Percentiles rank a stretch among this genome's conserved stretches.
These are phyloP conservation scores for Pseudozyma sp. DNA, from an alignment of 1,284 basidiomycete species.

Conservation along the genomic window DNA sequence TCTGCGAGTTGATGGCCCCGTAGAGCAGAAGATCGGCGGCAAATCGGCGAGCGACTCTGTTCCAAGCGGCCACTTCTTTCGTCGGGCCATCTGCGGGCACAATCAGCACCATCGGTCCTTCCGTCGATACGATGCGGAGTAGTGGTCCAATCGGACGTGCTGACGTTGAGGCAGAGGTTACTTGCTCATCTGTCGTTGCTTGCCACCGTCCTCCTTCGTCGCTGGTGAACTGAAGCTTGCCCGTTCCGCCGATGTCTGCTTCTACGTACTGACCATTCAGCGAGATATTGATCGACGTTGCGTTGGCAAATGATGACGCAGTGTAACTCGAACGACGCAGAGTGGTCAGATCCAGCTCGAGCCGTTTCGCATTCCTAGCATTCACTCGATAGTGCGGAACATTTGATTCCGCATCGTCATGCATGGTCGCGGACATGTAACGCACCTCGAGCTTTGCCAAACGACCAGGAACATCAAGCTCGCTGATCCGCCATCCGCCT, in stretches of 20 bases:
- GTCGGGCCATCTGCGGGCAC: slow-evolving; percentile 17
- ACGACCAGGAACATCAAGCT: slow-evolving; percentile 74
- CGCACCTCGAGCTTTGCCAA: slow-evolving; percentile 39
- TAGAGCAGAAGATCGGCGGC: slow-evolving; percentile 44
- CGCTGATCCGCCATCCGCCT: slow-evolving; percentile 76
- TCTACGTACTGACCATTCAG: slow-evolving; percentile 6
- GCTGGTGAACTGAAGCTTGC: slow-evolving; percentile 4
- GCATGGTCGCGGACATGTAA: not conserved
- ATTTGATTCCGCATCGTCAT: not conserved
- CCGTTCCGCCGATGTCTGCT: not conserved
- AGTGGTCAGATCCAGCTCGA: slow-evolving; percentile 20
- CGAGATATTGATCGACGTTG: slow-evolving; percentile 1
- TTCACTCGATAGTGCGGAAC: not conserved
- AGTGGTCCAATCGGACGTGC: slow-evolving; percentile 40
- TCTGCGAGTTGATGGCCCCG: slow-evolving; percentile 39
- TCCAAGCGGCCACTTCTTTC: slow-evolving; percentile 16
- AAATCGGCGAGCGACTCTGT: slow-evolving; percentile 27
- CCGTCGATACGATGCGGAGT: slow-evolving; percentile 29
- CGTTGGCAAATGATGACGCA: not conserved
- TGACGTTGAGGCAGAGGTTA: not conserved
- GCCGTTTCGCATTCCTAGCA: slow-evolving; percentile 5
- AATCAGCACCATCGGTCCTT: slow-evolving; percentile 39
- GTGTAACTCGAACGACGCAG: slow-evolving; percentile 7
- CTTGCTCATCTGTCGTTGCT: not conserved
- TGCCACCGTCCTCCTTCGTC: slow-evolving; percentile 6